These are phyloP conservation scores for Apium graveolens DNA, from an alignment of 129 eudicot genomes.

Conservation along the genomic window DNA sequence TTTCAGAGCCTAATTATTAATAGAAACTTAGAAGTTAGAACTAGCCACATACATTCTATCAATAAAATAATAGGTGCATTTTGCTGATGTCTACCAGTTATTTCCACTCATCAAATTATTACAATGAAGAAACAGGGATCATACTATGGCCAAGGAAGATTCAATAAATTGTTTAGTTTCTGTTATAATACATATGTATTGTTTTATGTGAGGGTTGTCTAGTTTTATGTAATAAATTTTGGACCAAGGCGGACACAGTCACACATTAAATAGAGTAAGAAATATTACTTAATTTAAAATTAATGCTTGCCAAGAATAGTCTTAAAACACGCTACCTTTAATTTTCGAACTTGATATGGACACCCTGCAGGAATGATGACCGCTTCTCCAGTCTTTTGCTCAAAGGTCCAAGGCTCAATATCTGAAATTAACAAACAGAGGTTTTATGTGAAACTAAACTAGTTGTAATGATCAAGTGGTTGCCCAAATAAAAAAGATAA, in stretches of 20 bases:
- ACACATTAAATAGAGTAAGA: background rate
- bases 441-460: slow-evolving; percentile 7
- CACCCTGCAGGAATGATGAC: slow-evolving; percentile 93
- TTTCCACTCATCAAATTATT: background rate
- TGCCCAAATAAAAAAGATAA: background rate
- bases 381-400: slow-evolving; percentile 81
- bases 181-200: too few species aligned
- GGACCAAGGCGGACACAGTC: background rate
- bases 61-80: background rate
- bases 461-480: background rate
- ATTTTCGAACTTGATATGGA: slow-evolving; percentile 74
- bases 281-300: slow-evolving; percentile 19
- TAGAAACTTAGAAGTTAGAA: background rate
- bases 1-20: background rate
- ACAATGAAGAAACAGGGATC: background rate
- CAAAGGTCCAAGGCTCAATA: slow-evolving; percentile 91
- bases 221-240: too few species aligned
- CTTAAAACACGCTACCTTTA: slow-evolving; percentile 45
- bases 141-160: background rate
- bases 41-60: background rate
- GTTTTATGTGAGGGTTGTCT: too few species aligned
- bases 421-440: slow-evolving; percentile 26
- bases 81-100: background rate
- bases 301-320: slow-evolving; percentile 20
- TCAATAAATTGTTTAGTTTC: too few species aligned